Percentiles rank a stretch among this genome's conserved stretches.
phyloP scores from a whole-genome alignment of 441 rosid genomes.

The Arabidopsis hybrid region DNA sequence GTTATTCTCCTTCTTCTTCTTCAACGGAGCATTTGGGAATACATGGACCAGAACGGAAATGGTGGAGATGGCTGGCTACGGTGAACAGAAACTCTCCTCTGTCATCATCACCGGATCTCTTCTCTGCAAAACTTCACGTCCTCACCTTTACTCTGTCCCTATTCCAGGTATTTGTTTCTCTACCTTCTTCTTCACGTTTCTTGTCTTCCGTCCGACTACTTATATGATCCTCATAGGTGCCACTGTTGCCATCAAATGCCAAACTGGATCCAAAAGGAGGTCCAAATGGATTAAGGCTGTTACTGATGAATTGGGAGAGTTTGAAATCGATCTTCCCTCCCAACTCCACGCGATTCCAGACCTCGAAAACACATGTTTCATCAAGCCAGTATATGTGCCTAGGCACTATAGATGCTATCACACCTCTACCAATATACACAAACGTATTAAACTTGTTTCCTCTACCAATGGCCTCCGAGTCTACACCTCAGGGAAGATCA shows the following conservation, averaged over 20 bases:
- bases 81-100: slow-evolving; percentile 90
- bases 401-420: slow-evolving; percentile 56
- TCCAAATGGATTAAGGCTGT: slow-evolving; percentile 46
- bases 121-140: slow-evolving; percentile 59
- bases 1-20: slow-evolving; percentile 37
- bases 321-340: slow-evolving; percentile 82
- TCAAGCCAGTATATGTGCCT: slow-evolving; percentile 59
- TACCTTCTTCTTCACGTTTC: background rate
- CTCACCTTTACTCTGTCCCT: slow-evolving; percentile 57
- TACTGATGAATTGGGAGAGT: slow-evolving; percentile 83
- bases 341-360: slow-evolving; percentile 70
- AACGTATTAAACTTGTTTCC: slow-evolving; percentile 54
- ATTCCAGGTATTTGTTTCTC: slow-evolving; percentile 57
- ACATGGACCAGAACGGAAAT: slow-evolving; percentile 68
- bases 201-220: slow-evolving; percentile 4
- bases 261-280: slow-evolving; percentile 41
- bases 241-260: slow-evolving; percentile 62
- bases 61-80: slow-evolving; percentile 85
- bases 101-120: slow-evolving; percentile 76
- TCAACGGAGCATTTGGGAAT: slow-evolving; percentile 38
- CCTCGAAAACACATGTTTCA: slow-evolving; percentile 58
- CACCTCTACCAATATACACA: slow-evolving; percentile 46
- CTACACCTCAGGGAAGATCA: slow-evolving; percentile 63
- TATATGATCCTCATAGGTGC: slow-evolving; percentile 58
- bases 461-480: slow-evolving; percentile 61